phyloP scores from a whole-genome alignment of 352 stramenopile species.

The Globisporangium middletonii region DNA sequence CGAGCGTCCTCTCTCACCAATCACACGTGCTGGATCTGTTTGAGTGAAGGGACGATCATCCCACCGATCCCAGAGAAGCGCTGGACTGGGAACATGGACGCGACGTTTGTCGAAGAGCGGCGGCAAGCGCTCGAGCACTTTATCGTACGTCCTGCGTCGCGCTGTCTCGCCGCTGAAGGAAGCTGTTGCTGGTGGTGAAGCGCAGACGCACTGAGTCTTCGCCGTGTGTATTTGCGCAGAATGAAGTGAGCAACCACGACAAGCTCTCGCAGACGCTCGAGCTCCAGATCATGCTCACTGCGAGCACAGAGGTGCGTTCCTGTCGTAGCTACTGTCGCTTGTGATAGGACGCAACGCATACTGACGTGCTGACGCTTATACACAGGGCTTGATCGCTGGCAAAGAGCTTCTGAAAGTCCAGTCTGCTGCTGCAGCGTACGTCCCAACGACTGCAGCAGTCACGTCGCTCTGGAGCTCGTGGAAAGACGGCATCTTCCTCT shows the following conservation, averaged over 20 bases:
- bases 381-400: conserved; percentile 68
- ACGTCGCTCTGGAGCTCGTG: conserved; percentile 80
- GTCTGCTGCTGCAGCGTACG: conserved; percentile 65
- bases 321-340: too few species aligned
- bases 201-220: background rate
- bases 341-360: background rate
- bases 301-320: conserved; percentile 59
- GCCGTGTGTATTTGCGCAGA: conserved; percentile 29
- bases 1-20: background rate
- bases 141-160: conserved; percentile 39
- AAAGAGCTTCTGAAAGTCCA: conserved; percentile 79
- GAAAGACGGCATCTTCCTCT: conserved; percentile 73
- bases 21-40: background rate
- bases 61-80: conserved; percentile 84
- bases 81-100: conserved; percentile 87
- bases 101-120: conserved; percentile 86
- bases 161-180: background rate
- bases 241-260: conserved; percentile 81
- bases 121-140: conserved; percentile 85
- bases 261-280: conserved; percentile 81
- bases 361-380: too few species aligned
- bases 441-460: conserved; percentile 67
- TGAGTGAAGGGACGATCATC: conserved; percentile 72
- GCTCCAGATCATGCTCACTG: conserved; percentile 77
- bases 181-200: background rate